Evolutionary conservation across 495 filamentous ascomycete genomes (phyloP).

Genomic region (Hypoxylon subgilvum): DNA sequence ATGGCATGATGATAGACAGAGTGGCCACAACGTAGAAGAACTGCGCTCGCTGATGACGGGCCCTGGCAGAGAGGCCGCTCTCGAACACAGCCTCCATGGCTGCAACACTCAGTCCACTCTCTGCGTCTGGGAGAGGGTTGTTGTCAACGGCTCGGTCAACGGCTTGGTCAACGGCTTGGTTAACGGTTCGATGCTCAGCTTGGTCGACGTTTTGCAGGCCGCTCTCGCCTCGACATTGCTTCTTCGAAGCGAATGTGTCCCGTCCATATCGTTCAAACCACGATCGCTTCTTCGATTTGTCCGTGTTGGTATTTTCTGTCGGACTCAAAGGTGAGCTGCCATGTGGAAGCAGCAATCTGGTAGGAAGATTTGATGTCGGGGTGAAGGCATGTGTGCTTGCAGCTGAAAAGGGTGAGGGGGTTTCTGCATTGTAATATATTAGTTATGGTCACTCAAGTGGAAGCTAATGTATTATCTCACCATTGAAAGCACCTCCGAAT

Average conservation of each 20-base stretch:
- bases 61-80: slow-evolving; percentile 37
- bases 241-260: not conserved
- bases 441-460: not conserved
- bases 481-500: not conserved
- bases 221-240: not conserved
- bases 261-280: not conserved
- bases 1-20: slow-evolving; percentile 42
- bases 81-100: slow-evolving; percentile 25
- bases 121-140: slow-evolving; percentile 9
- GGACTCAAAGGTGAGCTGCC: not conserved
- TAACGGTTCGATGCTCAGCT: no score
- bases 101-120: slow-evolving; percentile 12
- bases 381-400: not conserved
- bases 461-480: slow-evolving; percentile 4
- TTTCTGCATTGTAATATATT: slow-evolving; percentile 21
- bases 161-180: slow-evolving; percentile 8
- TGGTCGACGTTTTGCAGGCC: no score
- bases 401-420: slow-evolving; percentile 12
- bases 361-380: not conserved
- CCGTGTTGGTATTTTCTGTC: not conserved
- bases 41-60: slow-evolving; percentile 23
- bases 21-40: slow-evolving; percentile 42
- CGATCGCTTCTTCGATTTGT: not conserved
- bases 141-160: slow-evolving; percentile 16
- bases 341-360: not conserved